Evolutionary conservation across 306 rosid species (phyloP), one percentile per base, ranked within the genome.

Genomic region (Dalbergia cultrata): DNA sequence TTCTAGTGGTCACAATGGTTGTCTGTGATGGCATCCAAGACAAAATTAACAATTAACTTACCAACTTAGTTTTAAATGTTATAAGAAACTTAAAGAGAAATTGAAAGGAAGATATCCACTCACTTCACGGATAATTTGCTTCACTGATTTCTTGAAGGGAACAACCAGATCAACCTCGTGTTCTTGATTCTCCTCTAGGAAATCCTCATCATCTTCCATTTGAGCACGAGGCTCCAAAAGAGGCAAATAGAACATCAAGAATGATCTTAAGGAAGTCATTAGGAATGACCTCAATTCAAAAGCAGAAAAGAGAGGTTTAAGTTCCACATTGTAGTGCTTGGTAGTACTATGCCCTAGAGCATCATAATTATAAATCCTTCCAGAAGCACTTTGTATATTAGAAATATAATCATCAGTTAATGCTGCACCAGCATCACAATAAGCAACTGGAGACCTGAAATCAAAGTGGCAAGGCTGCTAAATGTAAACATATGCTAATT

Each of bases 71-170:
- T 85, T 18, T 34, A 14, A 66, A 63, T 39, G 61, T 52, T 37
- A 31, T 31, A 19, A 83, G 56, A 59, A 35, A 75, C 31, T 22
- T n/a, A 41, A 26, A 79, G 70, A 58, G 35, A 53, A 76, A 75
- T 35, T 41, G 14, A 39, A 35, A 44, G 68, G 56, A 67, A 70
- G 58, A 41, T 72, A 47, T 60, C 61, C 35, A 61, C n/a, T 37
- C 43, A 92, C 99, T 89, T 96, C 99, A 3, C 97, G 97, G 19
- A 86, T 37, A n/a, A 96, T 90, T 88, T 93, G 99, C 71, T 85
- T 89, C 76, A 92, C 83, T 19, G 98, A 96, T 87, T 90, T 93
- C 78, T 90, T 89, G 0, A 96, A 84, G 62, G 99, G 98, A 74
- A 85, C 93, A 70, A 82, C 92, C 52, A 88, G 87, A 77, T 77